Evolutionary conservation across 257 asterid genomes (phyloP), one percentile per base, ranked within the genome.

Genomic region (Solanum virginianum): DNA sequence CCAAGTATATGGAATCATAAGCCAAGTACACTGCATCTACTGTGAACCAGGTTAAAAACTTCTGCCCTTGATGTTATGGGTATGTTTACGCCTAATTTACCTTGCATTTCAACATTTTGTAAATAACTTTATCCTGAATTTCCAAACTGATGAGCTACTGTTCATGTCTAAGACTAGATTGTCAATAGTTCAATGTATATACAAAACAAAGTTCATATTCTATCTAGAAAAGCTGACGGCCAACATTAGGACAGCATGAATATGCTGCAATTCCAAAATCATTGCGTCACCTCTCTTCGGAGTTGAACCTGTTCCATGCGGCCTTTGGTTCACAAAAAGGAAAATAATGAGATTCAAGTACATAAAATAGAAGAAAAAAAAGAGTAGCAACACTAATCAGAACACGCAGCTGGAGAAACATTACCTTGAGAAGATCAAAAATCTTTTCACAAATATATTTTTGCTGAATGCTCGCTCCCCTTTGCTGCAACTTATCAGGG

Each of bases 401-500:
- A 79, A 29, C 62, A 24, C 29, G 83, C 65, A 20, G 62, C 43
- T 53, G 29, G 17, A 65, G 70, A 17, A 53, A 71, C 32, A 87
- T 41, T 87, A 97, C 99, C 99, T 97, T 93, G 80, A 97, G 98
- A 85, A 95, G 97, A 92, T 95, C 97, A 70, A 97, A 97, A 83
- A 97, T 96, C 91, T 97, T 97, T 87, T 97, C 99, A 57, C 99
- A 95, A 57, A 91, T 85, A 89, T 97, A 97, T 86, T 97, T 97
- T 84, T 97, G 98, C 89, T 90, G 94, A 88, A 97, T 93, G 87
- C 89, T 94, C 39, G 99, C 99, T 65, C 98, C 98, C 84, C 98
- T 91, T 88, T 97, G 99, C 89, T 97, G 99, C 91, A 97, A 84
- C 87, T 97, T 97, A 88, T 97, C 99, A 54, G 99, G 99, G 87